Base-by-base conservation (phyloP, 2,329 filamentous ascomycete species). In the Trichophyton simii region DNA sequence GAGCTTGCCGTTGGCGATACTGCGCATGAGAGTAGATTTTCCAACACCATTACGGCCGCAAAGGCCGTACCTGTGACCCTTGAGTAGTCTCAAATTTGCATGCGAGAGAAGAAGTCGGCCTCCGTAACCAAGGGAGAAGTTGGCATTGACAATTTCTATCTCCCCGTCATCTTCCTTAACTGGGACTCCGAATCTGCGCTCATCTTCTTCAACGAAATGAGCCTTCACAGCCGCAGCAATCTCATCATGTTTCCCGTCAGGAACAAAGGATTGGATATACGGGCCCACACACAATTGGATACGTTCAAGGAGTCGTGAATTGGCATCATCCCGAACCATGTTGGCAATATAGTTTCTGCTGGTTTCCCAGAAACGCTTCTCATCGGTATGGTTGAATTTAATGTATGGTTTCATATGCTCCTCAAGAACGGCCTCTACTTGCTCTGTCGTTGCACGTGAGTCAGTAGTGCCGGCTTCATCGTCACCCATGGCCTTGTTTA, bases 21-120 rank as follows among this genome's bases (percentile, higher is more conserved):
- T 91, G 72, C 90, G 89, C 94, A 99, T 97, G 62, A 99, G 83
- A 0, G 94, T 99, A n/a, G 94, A 97, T 79, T 99, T 99, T 72
- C 94, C 94, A 62, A 91, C 91, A 78, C 94, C 94, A 74, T 99
- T 99, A 69, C 92, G 88, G 69, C 94, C 94, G 70, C 92, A 96
- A 18, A 99, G 88, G 73, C 94, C 94, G 72, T 99, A 99, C 63
- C 94, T 87, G 76, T 97, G 94, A 62, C 94, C 94, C 80, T 97
- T 96, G 70, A 97, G 83, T 7, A 99, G 84, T 48, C 91, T 87
- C 50, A 99, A 80, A 73, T 96, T 97, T 67, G 94, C 96, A 78
- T 97, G 94, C 3, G 91, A 96, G 22, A 99, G 83, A 64, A 99
- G 80, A 67, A 99, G 84, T 91, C 96, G 97, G 70, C 94, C 94